Base-by-base conservation (phyloP, 2,329 filamentous ascomycete genomes). In the Eutypa lata region DNA sequence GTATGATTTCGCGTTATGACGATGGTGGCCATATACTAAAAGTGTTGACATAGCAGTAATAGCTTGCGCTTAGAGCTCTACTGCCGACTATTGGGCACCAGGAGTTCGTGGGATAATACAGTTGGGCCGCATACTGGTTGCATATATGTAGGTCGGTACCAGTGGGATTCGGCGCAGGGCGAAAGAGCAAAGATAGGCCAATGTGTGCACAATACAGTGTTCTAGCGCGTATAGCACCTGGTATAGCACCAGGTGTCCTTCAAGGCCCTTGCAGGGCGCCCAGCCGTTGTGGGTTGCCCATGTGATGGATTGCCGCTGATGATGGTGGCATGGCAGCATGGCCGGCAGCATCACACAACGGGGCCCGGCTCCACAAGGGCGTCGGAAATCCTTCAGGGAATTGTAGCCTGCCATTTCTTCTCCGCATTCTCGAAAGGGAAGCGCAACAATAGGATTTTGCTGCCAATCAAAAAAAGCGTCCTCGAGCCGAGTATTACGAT, bases 91-190 rank as follows among this genome's bases (percentile, higher is more conserved):
- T 65, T 65, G 61, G 62, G 62, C 62, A 63, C 38, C 44, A 45
- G 33, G 35, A 45, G 63, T 66, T 63, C 58, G 61, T 63, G 57
- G 63, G 61, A 65, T 31, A 31, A 31, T 64, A 61, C 53, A 60
- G 56, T 61, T 61, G 54, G 63, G 64, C 59, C 63, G 65, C 65
- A 68, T 66, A 60, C 55, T 54, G 57, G 56, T 51, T 64, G 62
- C 62, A 65, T 52, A 35, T 52, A 57, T 53, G 58, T 48, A 47
- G 45, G 51, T 58, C 59, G 54, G 53, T 55, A 60, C 53, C 53
- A 53, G 57, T 56, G 48, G 51, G 52, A 47, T 50, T 51, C 42
- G 51, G 47, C 37, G 31, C 38, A 46, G 45, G 43, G 37, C 22
- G 42, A 14, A 28, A 26, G n/a, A 21, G 42, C 42, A 19, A 26